These are phyloP conservation scores for Lachancea lanzarotensis DNA, from an alignment of 805 yeast species.

Conservation along the genomic window DNA sequence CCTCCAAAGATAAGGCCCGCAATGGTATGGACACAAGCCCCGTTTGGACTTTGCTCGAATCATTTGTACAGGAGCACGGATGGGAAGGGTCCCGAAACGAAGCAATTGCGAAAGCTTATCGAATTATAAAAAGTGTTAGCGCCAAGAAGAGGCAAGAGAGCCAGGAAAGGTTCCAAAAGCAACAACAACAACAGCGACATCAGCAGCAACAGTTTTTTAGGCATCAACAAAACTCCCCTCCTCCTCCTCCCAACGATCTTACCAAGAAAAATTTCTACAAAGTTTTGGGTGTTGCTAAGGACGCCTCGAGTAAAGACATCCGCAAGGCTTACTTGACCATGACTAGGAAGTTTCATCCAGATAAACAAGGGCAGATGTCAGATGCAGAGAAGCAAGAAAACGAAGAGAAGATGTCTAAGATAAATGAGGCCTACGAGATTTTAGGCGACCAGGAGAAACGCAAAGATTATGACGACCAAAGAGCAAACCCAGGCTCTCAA, in stretches of 20 bases:
- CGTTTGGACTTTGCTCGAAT: conserved; percentile 11
- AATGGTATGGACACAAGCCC: conserved; percentile 11
- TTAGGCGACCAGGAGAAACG: conserved; percentile 60
- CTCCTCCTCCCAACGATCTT: conserved; percentile 14
- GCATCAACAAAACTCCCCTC: conserved; percentile 31
- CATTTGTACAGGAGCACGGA: conserved; percentile 20
- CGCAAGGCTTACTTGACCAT: conserved; percentile 74
- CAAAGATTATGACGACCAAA: conserved; percentile 55
- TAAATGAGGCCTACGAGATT: conserved; percentile 88
- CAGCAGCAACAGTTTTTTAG: conserved; percentile 31
- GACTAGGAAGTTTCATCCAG: conserved; percentile 85
- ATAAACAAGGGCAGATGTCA: conserved; percentile 61
- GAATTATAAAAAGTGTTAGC: conserved; percentile 37
- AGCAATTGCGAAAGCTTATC: conserved; percentile 18
- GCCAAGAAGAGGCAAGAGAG: conserved; percentile 42
- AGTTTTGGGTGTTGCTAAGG: conserved; percentile 56
- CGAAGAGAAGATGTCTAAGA: conserved; percentile 81
- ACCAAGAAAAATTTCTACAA: conserved; percentile 70
- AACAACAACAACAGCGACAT: conserved; percentile 35
- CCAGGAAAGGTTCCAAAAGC: conserved; percentile 36
- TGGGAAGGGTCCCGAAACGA: conserved; percentile 15
- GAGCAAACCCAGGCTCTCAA: conserved; percentile 12
- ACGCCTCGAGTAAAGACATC: conserved; percentile 66
- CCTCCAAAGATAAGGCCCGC: conserved; percentile 6
- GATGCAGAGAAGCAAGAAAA: conserved; percentile 61